Conservation (phyloP, 257 asterid genomes). For the Voacanga thouarsii region DNA sequence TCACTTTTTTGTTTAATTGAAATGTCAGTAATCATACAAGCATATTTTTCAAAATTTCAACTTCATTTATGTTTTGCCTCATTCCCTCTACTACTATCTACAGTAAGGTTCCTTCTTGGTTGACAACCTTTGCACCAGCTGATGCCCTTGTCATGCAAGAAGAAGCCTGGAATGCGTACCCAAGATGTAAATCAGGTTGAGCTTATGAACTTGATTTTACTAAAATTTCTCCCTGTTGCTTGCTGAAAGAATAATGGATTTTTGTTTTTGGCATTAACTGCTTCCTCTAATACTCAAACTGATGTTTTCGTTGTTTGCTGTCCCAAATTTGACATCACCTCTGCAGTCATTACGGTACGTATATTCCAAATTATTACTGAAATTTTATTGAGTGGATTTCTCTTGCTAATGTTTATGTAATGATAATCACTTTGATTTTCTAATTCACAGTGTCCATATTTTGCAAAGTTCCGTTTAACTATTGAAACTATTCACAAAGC, state of each 20-base stretch:
- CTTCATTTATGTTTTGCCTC: background rate
- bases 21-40: background rate
- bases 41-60: background rate
- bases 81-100: constrained; percentile 15
- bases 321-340: constrained; percentile 18
- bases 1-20: background rate
- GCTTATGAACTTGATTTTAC: background rate
- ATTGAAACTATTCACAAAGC: constrained; percentile 71
- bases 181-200: constrained; percentile 76
- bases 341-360: constrained; percentile 76
- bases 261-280: background rate
- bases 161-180: constrained; percentile 95
- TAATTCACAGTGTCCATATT: constrained; percentile 72
- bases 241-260: background rate
- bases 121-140: constrained; percentile 69
- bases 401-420: constrained; percentile 6
- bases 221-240: constrained; percentile 3
- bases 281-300: constrained; percentile 14
- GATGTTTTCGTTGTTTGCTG: constrained; percentile 21
- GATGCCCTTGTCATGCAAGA: constrained; percentile 89
- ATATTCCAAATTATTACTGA: background rate
- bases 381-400: background rate
- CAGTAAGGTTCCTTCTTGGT: constrained; percentile 91
- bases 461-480: constrained; percentile 65
- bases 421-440: constrained; percentile 8